Base-by-base conservation (phyloP, 2,329 filamentous ascomycete genomes). In the Metarhizium brunneum region DNA sequence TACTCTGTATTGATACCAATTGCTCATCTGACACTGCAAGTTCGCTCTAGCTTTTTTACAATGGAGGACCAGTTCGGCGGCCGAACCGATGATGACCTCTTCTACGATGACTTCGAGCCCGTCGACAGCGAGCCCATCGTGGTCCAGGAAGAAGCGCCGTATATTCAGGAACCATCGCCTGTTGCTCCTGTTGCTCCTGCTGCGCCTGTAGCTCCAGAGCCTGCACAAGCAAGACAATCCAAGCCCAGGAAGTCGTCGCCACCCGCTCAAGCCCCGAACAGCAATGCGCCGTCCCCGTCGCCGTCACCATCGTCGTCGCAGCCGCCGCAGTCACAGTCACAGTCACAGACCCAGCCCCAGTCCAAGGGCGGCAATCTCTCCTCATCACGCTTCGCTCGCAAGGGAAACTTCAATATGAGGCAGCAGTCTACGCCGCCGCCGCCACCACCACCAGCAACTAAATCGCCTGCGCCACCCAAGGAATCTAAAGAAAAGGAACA, bases 1-100 rank as follows among this genome's bases (percentile, higher is more conserved):
- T 35, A 35, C 6, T 35, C 10, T 7, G 40, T 42, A 42, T 42
- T 10, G 14, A 14, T 42, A 14, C 18, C 16, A 42, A 42, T 20
- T 45, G 42, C 7, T 10, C 8, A 48, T n/a, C 20, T 48, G 13
- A 48, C 25, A 48, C 14, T 18, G 42, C 42, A 20, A 10, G 4
- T 16, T 11, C 20, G 20, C 25, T 30, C 25, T 4, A 45, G 42
- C 18, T 36, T 20, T 36, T 29, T 14, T 6, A 32, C 47, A 59
- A 83, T 83, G 81, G 80, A 83, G 25, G 81, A 84, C 60, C 81
- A 84, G 63, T 84, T 83, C 61, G 76, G 77, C 57, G 81, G 80
- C 50, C 75, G 81, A 20, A 84, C 81, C 49, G 81, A 84, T 63
- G 82, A 84, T 61, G 81, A 83, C 64, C 74, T 84, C 57, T 84